Percentiles rank a stretch among this genome's conserved stretches.
Evolutionary conservation across 2,329 filamentous ascomycete species (phyloP).

Genomic region (Penicillium sp.): DNA sequence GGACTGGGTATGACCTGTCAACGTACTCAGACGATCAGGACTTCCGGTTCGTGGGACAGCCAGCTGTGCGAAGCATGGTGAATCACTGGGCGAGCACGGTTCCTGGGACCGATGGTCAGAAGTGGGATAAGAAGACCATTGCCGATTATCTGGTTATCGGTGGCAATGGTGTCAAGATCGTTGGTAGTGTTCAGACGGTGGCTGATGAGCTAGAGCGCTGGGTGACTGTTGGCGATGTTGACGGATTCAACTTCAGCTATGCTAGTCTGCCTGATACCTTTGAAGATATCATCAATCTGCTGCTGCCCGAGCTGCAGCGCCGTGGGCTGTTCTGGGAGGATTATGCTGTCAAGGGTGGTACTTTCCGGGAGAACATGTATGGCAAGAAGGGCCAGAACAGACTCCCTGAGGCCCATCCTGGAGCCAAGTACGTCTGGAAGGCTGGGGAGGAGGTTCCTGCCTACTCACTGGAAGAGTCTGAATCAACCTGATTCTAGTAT

Average conservation of each 20-base stretch:
- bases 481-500: background rate
- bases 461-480: constrained; percentile 24
- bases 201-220: constrained; percentile 39
- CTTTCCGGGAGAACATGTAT: constrained; percentile 41
- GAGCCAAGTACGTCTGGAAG: constrained; percentile 37
- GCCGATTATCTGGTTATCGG: constrained; percentile 35
- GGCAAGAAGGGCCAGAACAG: constrained; percentile 30
- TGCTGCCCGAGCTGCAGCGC: constrained; percentile 34
- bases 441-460: constrained; percentile 33
- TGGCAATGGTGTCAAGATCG: constrained; percentile 36
- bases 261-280: constrained; percentile 36
- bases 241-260: constrained; percentile 38
- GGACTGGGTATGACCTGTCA: constrained; percentile 46
- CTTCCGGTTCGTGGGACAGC: constrained; percentile 43
- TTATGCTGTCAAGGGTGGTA: constrained; percentile 37
- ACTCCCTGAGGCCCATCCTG: constrained; percentile 36
- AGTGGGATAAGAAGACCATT: constrained; percentile 39
- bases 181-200: constrained; percentile 37
- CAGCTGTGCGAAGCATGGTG: constrained; percentile 46
- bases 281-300: constrained; percentile 34
- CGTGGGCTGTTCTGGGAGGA: constrained; percentile 41
- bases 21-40: constrained; percentile 45
- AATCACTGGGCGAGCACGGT: constrained; percentile 45
- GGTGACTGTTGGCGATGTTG: constrained; percentile 35
- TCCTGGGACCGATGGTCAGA: constrained; percentile 39